Percentiles rank a stretch among this genome's conserved stretches.
These are phyloP conservation scores for Arthrobotrys conoides DNA, from an alignment of 2,329 filamentous ascomycete species.

Conservation along the genomic window DNA sequence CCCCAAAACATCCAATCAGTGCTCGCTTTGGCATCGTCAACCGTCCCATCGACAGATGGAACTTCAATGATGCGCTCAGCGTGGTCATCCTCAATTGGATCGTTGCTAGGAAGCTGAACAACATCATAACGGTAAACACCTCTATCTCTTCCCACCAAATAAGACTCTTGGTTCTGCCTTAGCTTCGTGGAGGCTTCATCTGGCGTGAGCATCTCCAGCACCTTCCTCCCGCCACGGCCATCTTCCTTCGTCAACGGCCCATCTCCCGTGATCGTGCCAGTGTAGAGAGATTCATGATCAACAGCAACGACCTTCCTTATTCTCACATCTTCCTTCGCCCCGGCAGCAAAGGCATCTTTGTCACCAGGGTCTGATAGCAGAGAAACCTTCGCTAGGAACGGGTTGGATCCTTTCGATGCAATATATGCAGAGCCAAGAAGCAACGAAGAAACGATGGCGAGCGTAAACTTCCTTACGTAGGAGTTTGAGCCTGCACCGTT, in stretches of 20 bases:
- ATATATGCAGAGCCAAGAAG: slow-evolving; percentile 54
- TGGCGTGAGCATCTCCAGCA: slow-evolving; percentile 95
- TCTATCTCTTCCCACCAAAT: slow-evolving; percentile 86
- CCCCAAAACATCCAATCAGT: slow-evolving; percentile 99
- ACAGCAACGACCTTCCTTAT: slow-evolving; percentile 82
- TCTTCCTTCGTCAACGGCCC: slow-evolving; percentile 89
- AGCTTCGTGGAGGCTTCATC: slow-evolving; percentile 94
- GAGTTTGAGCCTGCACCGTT: slow-evolving; percentile 29
- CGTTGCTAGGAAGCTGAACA: slow-evolving; percentile 94
- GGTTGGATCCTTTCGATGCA: slow-evolving; percentile 47
- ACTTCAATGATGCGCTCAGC: slow-evolving; percentile 98
- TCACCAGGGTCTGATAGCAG: slow-evolving; percentile 64
- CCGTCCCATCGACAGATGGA: slow-evolving; percentile 74
- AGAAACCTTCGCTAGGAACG: slow-evolving; percentile 49
- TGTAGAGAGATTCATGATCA: slow-evolving; percentile 90
- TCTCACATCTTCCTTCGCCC: slow-evolving; percentile 65
- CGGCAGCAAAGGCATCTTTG: slow-evolving; percentile 60
- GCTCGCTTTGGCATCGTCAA: slow-evolving; percentile 71
- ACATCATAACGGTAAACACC: slow-evolving; percentile 96
- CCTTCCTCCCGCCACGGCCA: slow-evolving; percentile 77
- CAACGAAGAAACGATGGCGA: slow-evolving; percentile 59
- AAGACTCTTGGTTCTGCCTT: slow-evolving; percentile 90
- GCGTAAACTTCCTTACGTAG: slow-evolving; percentile 58
- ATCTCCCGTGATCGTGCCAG: slow-evolving; percentile 86
- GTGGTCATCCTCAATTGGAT: slow-evolving; percentile 98